Percentiles rank a stretch among this genome's conserved stretches.
Evolutionary conservation across 345 rosid species (phyloP).

Genomic region (Crucihimalaya himalaica): DNA sequence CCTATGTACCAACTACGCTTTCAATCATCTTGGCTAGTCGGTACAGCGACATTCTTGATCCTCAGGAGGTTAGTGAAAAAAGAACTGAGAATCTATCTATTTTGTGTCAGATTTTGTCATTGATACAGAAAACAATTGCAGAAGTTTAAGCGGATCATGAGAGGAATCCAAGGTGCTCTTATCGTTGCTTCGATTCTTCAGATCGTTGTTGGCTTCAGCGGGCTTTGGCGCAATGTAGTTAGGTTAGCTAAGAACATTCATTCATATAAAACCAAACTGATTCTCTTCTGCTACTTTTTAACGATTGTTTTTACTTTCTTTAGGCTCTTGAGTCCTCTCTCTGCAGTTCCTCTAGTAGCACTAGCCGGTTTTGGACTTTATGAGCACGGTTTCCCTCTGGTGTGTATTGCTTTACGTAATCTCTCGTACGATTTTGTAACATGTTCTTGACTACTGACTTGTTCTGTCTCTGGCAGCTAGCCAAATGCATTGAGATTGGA

Average conservation of each 20-base stretch:
- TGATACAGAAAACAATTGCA: slow-evolving; percentile 36
- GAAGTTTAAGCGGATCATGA: slow-evolving; percentile 91
- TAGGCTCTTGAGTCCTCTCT: slow-evolving; percentile 86
- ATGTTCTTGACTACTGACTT: slow-evolving; percentile 3
- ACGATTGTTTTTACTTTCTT: slow-evolving; percentile 15
- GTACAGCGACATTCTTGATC: slow-evolving; percentile 72
- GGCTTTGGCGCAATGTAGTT: slow-evolving; percentile 96
- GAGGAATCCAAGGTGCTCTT: slow-evolving; percentile 87
- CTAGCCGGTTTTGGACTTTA: slow-evolving; percentile 93
- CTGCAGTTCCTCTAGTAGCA: slow-evolving; percentile 90
- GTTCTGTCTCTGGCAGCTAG: slow-evolving; percentile 55
- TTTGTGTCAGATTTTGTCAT: not conserved
- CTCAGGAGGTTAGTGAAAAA: slow-evolving; percentile 70
- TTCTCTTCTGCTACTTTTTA: not conserved
- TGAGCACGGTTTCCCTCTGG: slow-evolving; percentile 91
- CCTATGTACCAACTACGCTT: slow-evolving; percentile 80
- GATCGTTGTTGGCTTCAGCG: slow-evolving; percentile 90
- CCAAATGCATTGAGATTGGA: slow-evolving; percentile 94
- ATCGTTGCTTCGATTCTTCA: slow-evolving; percentile 96
- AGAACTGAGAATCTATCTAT: not conserved
- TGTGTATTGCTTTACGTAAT: slow-evolving; percentile 34
- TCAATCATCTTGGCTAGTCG: slow-evolving; percentile 86
- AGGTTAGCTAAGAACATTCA: slow-evolving; percentile 49
- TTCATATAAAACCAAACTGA: not conserved
- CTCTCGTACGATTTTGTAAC: not conserved